Evolutionary conservation across 768 basidiomycete species (phyloP), one percentile per base, ranked within the genome.

Genomic region (Dentipellis sp.): DNA sequence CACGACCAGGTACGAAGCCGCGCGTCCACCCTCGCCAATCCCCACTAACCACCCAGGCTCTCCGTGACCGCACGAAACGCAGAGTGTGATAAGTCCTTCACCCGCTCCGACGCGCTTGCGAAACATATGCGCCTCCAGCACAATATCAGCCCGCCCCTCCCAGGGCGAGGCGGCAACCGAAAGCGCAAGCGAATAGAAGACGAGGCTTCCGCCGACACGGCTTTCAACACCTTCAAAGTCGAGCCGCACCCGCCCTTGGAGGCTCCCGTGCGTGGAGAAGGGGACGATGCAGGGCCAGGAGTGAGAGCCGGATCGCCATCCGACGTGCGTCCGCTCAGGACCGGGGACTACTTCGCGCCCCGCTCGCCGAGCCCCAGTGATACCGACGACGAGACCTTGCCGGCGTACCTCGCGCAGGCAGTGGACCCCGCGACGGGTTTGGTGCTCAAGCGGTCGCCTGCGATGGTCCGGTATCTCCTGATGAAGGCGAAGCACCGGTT

Each of bases 51-150:
- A 14, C 49, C 6, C 55, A 17, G 34, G 21, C 2, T 34, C 36
- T 16, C 36, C 7, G 7, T 35, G 22, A 0, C 14, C 3, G 48
- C 37, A 8, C 17, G 16, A 34, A 39, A 1, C 34, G 22, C 63
- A 94, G 94, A 94, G 73, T 97, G 94, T 67, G 91, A 91, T 75
- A 94, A 92, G 64, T 87, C 90, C 0, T 97, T 97, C 70, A 94
- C 93, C 9, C 91, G 94, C 45, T 92, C 92, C 1, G 94, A 97
- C 70, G 92, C 94, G 9, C 81, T 95, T 17, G 85, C 85, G 19
- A 95, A 95, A 66, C 94, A 97, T 68, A 86, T 93, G 81, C 85
- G 91, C 22, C 81, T 89, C 35, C 89, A 94, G 64, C 89, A 93
- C 71, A 84, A 87, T 62, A 83, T 88, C 65, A 77, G 77, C 1